Evolutionary conservation across 805 yeast species (phyloP).

Genomic region (Nakazawaea populi): DNA sequence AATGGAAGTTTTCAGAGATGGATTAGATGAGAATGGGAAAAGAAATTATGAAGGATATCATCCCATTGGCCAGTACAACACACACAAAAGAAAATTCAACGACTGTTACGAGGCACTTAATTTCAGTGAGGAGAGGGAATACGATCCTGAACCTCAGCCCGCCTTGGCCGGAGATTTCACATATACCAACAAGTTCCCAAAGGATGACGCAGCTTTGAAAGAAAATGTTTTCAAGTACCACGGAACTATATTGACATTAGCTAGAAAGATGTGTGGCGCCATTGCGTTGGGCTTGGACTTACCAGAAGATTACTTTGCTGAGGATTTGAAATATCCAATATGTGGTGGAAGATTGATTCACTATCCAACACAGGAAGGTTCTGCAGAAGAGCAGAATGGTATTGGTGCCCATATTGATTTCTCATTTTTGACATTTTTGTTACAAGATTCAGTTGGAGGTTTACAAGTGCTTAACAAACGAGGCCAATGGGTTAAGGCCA

Average conservation of each 20-base stretch:
- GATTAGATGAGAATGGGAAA: slow-evolving; percentile 17
- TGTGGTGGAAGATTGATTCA: slow-evolving; percentile 28
- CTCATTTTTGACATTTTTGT: slow-evolving; percentile 28
- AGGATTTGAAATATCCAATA: slow-evolving; percentile 19
- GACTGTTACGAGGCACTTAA: slow-evolving; percentile 31
- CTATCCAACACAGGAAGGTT: slow-evolving; percentile 24
- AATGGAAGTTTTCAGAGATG: slow-evolving; percentile 18
- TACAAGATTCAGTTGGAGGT: slow-evolving; percentile 31
- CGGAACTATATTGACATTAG: slow-evolving; percentile 16
- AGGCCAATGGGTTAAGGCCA: slow-evolving; percentile 27
- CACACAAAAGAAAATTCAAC: slow-evolving; percentile 11
- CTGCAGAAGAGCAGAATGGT: slow-evolving; percentile 24
- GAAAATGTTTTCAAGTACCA: slow-evolving; percentile 18
- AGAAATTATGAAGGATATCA: slow-evolving; percentile 24
- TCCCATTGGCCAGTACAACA: slow-evolving; percentile 18
- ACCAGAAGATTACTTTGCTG: slow-evolving; percentile 21
- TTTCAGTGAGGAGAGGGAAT: slow-evolving; percentile 20
- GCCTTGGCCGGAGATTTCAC: slow-evolving; percentile 16
- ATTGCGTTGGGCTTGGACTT: slow-evolving; percentile 25
- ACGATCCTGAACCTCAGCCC: slow-evolving; percentile 18
- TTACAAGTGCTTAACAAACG: slow-evolving; percentile 28
- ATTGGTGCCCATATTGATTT: slow-evolving; percentile 35
- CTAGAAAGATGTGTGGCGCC: slow-evolving; percentile 20
- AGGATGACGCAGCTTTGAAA: slow-evolving; percentile 19
- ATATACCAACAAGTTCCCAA: slow-evolving; percentile 23